Percentiles rank a stretch among this genome's conserved stretches.
phyloP scores from a whole-genome alignment of 2,329 filamentous ascomycete genomes.

The Claviceps cyperi region DNA sequence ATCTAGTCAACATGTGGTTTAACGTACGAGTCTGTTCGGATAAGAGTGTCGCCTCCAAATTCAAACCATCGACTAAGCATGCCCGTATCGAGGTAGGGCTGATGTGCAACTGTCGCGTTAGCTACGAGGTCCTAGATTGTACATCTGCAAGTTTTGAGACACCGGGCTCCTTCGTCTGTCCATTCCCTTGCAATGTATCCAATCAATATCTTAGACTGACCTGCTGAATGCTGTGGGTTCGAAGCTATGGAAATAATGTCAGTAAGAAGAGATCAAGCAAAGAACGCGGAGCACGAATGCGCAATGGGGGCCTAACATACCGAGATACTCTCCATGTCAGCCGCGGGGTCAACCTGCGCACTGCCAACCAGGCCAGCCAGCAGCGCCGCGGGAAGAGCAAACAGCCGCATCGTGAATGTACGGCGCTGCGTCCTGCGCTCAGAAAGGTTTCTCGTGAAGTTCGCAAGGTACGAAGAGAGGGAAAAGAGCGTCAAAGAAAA shows the following conservation, averaged over 20 bases:
- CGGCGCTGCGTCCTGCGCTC: neutral
- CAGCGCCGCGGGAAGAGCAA: constrained; percentile 31
- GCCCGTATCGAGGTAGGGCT: constrained; percentile 96
- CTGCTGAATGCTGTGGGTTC: constrained; percentile 71
- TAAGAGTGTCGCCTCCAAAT: constrained; percentile 89
- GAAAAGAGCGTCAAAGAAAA: neutral
- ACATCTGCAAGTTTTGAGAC: neutral
- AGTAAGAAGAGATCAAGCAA: neutral
- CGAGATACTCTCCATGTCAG: constrained; percentile 37
- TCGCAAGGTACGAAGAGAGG: neutral
- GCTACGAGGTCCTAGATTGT: neutral
- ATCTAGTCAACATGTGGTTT: neutral
- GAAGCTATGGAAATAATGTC: constrained; percentile 40
- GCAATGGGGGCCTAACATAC: constrained; percentile 17
- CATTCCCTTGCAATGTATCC: neutral
- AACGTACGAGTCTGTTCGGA: constrained; percentile 54
- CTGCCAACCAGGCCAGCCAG: constrained; percentile 36
- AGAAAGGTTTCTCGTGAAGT: neutral
- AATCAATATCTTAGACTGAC: constrained; percentile 33
- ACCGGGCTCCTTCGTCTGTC: neutral
- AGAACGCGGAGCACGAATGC: no score
- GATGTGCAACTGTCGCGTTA: constrained; percentile 4
- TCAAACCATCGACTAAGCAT: constrained; percentile 99
- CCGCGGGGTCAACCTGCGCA: constrained; percentile 32
- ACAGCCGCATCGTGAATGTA: constrained; percentile 29